Conservation (phyloP, 768 basidiomycete species). For the Imleria badia region DNA sequence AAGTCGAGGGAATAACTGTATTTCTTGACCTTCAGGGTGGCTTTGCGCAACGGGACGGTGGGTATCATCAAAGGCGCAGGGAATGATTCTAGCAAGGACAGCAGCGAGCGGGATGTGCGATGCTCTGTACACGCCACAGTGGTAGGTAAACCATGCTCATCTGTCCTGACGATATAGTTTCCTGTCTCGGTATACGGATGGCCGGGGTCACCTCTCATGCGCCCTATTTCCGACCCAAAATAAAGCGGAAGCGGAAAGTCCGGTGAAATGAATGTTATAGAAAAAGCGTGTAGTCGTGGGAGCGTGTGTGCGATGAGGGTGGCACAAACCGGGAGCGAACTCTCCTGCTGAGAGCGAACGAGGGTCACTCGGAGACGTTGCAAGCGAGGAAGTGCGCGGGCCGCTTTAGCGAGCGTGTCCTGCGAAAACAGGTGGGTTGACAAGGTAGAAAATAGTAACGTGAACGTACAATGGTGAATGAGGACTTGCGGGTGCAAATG, state of each 20-base stretch:
- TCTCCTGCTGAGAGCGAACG: conserved; percentile 67
- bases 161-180: conserved; percentile 55
- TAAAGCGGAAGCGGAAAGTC: conserved; percentile 50
- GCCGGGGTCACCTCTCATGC: conserved; percentile 28
- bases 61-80: conserved; percentile 31
- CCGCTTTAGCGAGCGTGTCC: conserved; percentile 53
- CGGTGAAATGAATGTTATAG: conserved; percentile 63
- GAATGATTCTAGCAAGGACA: conserved; percentile 29
- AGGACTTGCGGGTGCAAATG: conserved; percentile 65
- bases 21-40: conserved; percentile 32
- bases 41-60: conserved; percentile 22
- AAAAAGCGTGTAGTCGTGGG: conserved; percentile 64
- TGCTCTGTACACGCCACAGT: conserved; percentile 53
- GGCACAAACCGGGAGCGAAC: conserved; percentile 56
- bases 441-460: not conserved
- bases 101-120: conserved; percentile 25
- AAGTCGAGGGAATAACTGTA: conserved; percentile 27
- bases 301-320: conserved; percentile 61
- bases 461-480: conserved; percentile 62
- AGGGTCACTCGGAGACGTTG: conserved; percentile 62
- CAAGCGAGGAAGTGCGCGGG: conserved; percentile 62
- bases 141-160: conserved; percentile 64
- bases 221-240: conserved; percentile 43
- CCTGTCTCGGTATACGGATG: conserved; percentile 41
- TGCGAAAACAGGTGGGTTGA: conserved; percentile 3